Evolutionary conservation across 176 grass and related monocot genomes (phyloP).

Genomic region (Lolium perenne): DNA sequence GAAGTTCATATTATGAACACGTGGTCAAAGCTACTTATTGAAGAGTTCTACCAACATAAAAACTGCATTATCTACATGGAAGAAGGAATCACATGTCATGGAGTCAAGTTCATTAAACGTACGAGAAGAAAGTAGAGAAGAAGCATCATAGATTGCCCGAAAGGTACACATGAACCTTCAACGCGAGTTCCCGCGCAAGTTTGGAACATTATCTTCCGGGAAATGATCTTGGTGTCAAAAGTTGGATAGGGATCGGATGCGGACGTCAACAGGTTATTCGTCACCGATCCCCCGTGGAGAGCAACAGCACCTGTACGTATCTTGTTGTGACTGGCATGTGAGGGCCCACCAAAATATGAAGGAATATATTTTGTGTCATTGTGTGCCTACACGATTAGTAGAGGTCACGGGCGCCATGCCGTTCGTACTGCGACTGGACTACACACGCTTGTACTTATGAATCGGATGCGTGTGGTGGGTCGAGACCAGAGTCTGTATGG

Average conservation of each 20-base stretch:
- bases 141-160: background rate
- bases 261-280: conserved; percentile 35
- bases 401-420: conserved; percentile 46
- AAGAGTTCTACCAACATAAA: background rate
- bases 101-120: conserved; percentile 22
- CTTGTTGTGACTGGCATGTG: conserved; percentile 16
- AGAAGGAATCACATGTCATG: background rate
- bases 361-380: background rate
- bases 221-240: conserved; percentile 18
- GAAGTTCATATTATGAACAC: background rate
- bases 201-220: conserved; percentile 22
- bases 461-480: conserved; percentile 3
- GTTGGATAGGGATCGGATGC: conserved; percentile 53
- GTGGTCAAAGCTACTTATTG: background rate
- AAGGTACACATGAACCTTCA: conserved; percentile 11
- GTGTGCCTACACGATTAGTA: background rate
- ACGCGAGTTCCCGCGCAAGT: conserved; percentile 32
- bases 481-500: background rate
- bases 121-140: too few species aligned
- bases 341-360: background rate
- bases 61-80: background rate
- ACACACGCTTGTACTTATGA: background rate
- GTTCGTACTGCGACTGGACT: background rate
- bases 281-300: background rate
- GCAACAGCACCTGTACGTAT: conserved; percentile 23